Evolutionary conservation across 2,329 filamentous ascomycete species (phyloP).

Genomic region (Fusarium concolor): DNA sequence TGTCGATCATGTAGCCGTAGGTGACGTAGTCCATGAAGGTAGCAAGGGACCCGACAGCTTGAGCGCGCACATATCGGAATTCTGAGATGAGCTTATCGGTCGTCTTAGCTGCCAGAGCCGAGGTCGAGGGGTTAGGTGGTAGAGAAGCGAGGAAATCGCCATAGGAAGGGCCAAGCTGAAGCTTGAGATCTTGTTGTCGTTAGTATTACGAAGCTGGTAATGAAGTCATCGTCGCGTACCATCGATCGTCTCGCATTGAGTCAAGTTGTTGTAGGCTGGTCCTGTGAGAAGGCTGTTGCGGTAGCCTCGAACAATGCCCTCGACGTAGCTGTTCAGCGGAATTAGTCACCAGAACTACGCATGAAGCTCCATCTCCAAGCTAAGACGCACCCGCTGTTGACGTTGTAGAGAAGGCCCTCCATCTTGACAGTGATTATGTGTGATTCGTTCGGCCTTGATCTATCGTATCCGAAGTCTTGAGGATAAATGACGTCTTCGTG

Average conservation of each 20-base stretch:
- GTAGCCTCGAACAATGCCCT: slow-evolving; percentile 97
- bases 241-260: slow-evolving; percentile 97
- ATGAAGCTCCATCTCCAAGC: slow-evolving; percentile 20
- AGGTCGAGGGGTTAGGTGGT: slow-evolving; percentile 96
- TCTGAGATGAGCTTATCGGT: slow-evolving; percentile 98
- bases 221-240: slow-evolving; percentile 65
- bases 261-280: slow-evolving; percentile 94
- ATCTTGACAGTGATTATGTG: slow-evolving; percentile 60
- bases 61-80: slow-evolving; percentile 95
- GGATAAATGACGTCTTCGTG: slow-evolving; percentile 21
- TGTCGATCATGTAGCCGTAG: slow-evolving; percentile 99
- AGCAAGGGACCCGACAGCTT: slow-evolving; percentile 88
- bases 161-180: slow-evolving; percentile 95
- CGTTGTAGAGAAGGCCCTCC: slow-evolving; percentile 96
- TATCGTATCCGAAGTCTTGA: slow-evolving; percentile 10
- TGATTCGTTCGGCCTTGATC: slow-evolving; percentile 4
- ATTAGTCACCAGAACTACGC: slow-evolving; percentile 48
- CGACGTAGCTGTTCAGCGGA: slow-evolving; percentile 77
- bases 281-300: slow-evolving; percentile 91
- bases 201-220: slow-evolving; percentile 14
- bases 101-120: slow-evolving; percentile 91
- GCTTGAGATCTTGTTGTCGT: slow-evolving; percentile 82
- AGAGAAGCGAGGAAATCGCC: slow-evolving; percentile 96
- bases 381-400: slow-evolving; percentile 82
- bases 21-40: slow-evolving; percentile 99